Percentiles rank a stretch among this genome's conserved stretches.
Conservation (phyloP, 176 grass and related monocot species). For the Rhynchospora breviuscula region DNA sequence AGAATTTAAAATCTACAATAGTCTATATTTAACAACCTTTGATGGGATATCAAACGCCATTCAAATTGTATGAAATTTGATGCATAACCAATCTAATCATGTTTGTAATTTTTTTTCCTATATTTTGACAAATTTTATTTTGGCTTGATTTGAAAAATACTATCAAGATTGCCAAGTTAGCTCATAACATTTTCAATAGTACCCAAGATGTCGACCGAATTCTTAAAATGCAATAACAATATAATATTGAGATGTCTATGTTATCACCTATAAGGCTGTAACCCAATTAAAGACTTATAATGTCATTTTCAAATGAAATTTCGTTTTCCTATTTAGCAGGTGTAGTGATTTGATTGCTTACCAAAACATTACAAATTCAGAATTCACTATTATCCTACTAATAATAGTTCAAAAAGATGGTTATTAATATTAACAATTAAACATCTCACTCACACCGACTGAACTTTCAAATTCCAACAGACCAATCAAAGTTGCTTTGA, state of each 20-base stretch:
- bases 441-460: not conserved
- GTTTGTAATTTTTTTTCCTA: not conserved
- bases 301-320: not conserved
- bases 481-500: not conserved
- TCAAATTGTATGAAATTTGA: too few relatives aligned
- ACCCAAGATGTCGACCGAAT: too few relatives aligned
- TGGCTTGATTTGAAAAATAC: too few relatives aligned
- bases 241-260: not conserved
- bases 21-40: too few relatives aligned
- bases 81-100: too few relatives aligned
- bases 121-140: too few relatives aligned
- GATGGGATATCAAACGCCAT: too few relatives aligned
- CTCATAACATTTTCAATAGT: too few relatives aligned
- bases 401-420: not conserved
- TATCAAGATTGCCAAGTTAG: too few relatives aligned
- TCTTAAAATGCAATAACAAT: not conserved
- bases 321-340: not conserved
- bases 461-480: not conserved
- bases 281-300: not conserved
- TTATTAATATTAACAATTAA: not conserved
- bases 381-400: not conserved
- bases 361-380: not conserved
- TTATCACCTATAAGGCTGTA: not conserved
- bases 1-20: too few relatives aligned
- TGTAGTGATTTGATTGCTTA: conserved; percentile 4